Percentiles rank a stretch among this genome's conserved stretches.
Evolutionary conservation across 495 filamentous ascomycete genomes (phyloP).

Genomic region (Aspergillus leporis): DNA sequence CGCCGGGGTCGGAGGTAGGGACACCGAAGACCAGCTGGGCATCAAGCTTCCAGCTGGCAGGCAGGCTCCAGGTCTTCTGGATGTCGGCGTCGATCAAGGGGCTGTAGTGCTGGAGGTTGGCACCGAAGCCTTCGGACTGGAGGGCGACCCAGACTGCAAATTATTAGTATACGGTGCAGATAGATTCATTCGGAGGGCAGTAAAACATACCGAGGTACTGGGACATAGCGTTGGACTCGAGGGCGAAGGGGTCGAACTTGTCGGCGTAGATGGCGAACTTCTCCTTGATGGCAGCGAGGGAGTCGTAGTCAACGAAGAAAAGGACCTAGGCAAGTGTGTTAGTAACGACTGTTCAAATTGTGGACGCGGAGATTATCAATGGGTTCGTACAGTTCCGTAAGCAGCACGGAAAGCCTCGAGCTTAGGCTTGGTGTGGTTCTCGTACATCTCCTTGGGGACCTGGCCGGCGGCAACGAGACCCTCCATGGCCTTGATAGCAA

Average conservation of each 20-base stretch:
- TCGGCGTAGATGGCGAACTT: slow-evolving; percentile 47
- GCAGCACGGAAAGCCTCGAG: slow-evolving; percentile 43
- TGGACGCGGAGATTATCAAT: neutral
- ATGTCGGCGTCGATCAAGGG: slow-evolving; percentile 49
- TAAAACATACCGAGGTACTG: slow-evolving; percentile 44
- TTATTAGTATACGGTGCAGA: slow-evolving; percentile 12
- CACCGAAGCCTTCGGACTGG: slow-evolving; percentile 49
- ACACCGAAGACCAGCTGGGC: slow-evolving; percentile 54
- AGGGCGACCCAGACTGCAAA: slow-evolving; percentile 51
- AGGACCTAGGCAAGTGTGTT: slow-evolving; percentile 34
- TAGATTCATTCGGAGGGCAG: neutral
- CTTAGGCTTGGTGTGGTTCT: slow-evolving; percentile 43
- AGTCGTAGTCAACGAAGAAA: slow-evolving; percentile 50
- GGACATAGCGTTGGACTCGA: slow-evolving; percentile 53
- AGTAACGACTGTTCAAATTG: neutral
- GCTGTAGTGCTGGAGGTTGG: slow-evolving; percentile 58
- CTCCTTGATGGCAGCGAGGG: slow-evolving; percentile 41
- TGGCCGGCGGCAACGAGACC: slow-evolving; percentile 37
- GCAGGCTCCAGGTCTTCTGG: slow-evolving; percentile 43
- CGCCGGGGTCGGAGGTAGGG: slow-evolving; percentile 31
- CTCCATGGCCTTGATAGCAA: slow-evolving; percentile 44
- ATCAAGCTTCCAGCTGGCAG: slow-evolving; percentile 46
- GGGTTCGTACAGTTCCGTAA: slow-evolving; percentile 49
- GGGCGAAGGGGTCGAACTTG: slow-evolving; percentile 50
- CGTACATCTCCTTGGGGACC: slow-evolving; percentile 41